Evolutionary conservation across 2,329 filamentous ascomycete genomes (phyloP).

Genomic region (Ceratocystis alfenasii): DNA sequence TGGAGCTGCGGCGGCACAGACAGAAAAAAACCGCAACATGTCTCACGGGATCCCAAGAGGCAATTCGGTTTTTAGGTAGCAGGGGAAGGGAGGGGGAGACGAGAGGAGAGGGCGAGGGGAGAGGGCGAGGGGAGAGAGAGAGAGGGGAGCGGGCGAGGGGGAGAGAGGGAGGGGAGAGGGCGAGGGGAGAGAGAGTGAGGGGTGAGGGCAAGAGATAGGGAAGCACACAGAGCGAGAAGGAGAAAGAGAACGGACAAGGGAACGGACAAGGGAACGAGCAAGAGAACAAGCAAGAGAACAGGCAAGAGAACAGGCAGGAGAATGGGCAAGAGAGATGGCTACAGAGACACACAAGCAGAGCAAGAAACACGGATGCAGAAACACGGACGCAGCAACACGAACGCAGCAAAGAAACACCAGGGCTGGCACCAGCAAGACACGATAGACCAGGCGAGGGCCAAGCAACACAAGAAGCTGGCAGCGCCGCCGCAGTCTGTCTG

Average conservation of each 20-base stretch:
- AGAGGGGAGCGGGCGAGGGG: too few relatives aligned
- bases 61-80: not conserved
- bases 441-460: too few relatives aligned
- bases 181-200: conserved; percentile 4
- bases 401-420: not conserved
- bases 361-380: not conserved
- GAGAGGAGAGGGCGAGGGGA: too few relatives aligned
- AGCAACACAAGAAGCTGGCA: too few relatives aligned
- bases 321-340: not conserved
- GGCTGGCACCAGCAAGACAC: too few relatives aligned
- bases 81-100: not conserved
- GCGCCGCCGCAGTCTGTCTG: too few relatives aligned
- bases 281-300: not conserved
- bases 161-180: not conserved
- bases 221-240: not conserved
- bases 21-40: conserved; percentile 5
- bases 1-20: not conserved
- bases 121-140: not conserved
- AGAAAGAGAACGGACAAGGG: not conserved
- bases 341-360: not conserved
- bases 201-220: not conserved
- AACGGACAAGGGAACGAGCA: not conserved
- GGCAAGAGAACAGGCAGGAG: not conserved
- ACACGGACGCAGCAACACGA: too few relatives aligned
- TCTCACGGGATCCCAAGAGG: conserved; percentile 7